These are phyloP conservation scores for Ascochyta rabiei DNA, from an alignment of 2,329 filamentous ascomycete species.

Conservation along the genomic window DNA sequence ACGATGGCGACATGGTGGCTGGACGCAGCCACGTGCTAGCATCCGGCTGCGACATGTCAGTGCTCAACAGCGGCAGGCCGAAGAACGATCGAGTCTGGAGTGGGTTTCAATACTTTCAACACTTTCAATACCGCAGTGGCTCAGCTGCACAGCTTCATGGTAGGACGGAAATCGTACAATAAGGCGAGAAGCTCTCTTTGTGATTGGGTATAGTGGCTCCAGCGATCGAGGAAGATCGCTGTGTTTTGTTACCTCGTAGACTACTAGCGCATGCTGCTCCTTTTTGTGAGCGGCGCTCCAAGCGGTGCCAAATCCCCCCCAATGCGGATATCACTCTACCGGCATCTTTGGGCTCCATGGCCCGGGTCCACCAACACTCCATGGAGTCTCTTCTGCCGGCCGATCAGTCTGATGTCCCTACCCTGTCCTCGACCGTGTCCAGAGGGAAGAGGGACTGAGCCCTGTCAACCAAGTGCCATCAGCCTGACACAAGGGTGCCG, in stretches of 20 bases:
- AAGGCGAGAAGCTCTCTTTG: not conserved
- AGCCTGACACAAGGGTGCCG: not conserved
- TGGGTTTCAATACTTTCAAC: too few relatives aligned
- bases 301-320: not conserved
- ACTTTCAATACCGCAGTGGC: not conserved
- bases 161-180: too few relatives aligned
- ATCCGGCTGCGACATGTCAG: not conserved
- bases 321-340: not conserved
- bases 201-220: not conserved
- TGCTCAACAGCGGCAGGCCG: not conserved
- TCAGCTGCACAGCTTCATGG: not conserved
- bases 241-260: not conserved
- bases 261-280: not conserved
- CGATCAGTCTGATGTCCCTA: not conserved
- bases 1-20: not conserved
- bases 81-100: not conserved
- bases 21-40: not conserved
- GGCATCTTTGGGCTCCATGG: not conserved
- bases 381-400: not conserved
- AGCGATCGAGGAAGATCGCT: not conserved
- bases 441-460: not conserved
- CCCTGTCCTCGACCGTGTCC: not conserved
- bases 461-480: not conserved
- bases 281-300: not conserved
- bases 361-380: not conserved